Evolutionary conservation across 768 basidiomycete genomes (phyloP), one percentile per base, ranked within the genome.

Genomic region (Cystoderma amianthinum): DNA sequence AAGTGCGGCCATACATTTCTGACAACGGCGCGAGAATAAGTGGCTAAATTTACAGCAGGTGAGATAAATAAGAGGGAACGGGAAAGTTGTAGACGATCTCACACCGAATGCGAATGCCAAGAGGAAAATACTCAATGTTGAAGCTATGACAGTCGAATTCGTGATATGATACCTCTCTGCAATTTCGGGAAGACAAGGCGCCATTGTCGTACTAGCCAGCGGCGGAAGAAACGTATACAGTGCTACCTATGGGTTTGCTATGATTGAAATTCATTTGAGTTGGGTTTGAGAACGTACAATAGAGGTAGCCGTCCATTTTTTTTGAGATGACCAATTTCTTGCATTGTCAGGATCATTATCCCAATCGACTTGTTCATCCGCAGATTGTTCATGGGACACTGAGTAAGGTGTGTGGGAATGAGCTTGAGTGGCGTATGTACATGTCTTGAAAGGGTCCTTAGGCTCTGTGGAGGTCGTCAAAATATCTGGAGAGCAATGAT

Each of bases 1-100:
- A 84, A 52, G 63, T 70, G 17, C 85, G 74, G 1, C 83, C 83
- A 51, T 80, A 85, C 59, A 85, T 79, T 57, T 86, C 85, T 1
- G 83, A 86, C 16, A 82, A 45, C 1, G 85, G 85, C 0, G 77
- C 80, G 5, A 82, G 59, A 42, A 85, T 51, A 5, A 88, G 62
- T 11, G 85, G 85, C 44, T 71, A 36, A 18, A 35, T 38, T n/a
- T n/a, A n/a, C 15, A 6, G 12, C 6, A 30, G 20, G 9, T 30
- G 10, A n/a, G 10, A 30, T 30, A 30, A 30, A 9, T 15, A 9
- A 9, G n/a, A n/a, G n/a, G n/a, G n/a, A n/a, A n/a, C n/a, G n/a
- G n/a, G n/a, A n/a, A n/a, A n/a, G n/a, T n/a, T n/a, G 15, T 30
- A 30, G 28, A 30, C 9, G 10, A 30, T 58, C 68, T 53, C 41